Base-by-base conservation (phyloP, 345 rosid genomes). In the Lepidium aucheri region DNA sequence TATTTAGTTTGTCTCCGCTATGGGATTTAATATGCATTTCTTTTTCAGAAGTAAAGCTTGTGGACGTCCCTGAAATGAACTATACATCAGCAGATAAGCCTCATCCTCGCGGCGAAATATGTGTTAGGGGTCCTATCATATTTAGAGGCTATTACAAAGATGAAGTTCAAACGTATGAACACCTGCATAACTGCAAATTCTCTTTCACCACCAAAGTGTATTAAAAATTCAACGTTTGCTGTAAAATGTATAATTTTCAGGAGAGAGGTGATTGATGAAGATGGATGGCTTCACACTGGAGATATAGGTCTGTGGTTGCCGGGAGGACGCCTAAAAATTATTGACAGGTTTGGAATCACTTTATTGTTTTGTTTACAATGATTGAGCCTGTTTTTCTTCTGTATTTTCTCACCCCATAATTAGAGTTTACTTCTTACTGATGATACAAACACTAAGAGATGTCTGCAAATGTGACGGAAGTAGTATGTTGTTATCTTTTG, bases 281-380 rank as follows among this genome's bases (percentile, higher is more conserved):
- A 85, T 33, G 93, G 93, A 70, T 91, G 99, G 99, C 82, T 94
- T 71, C 99, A 91, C 68, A 85, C 99, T 2, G 99, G 97, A 72
- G 99, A 91, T 55, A 85, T 94, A 44, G 97, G 97, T 47, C 80
- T 77, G 68, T 94, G 99, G 99, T 62, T 89, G 15, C 81, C 86
- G 9, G 93, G 93, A 60, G 99, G 99, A 60, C 99, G 91, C 67
- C 81, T 91, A 42, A 89, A 94, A 88, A 91, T 94, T 64, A 85
- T 94, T 47, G 99, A 94, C 69, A 84, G 97, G 99, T 91, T 63
- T 71, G 16, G 12, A 39, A 35, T 44, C 68, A 12, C 62, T 30
- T 59, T 12, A 26, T 44, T 30, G 34, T 63, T 42, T 63, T 68
- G 33, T 33, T 22, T 33, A 41, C 62, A 62, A 35, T 34, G 17